Base-by-base conservation (phyloP, 2,329 filamentous ascomycete species). In the Aureobasidium subglaciale region DNA sequence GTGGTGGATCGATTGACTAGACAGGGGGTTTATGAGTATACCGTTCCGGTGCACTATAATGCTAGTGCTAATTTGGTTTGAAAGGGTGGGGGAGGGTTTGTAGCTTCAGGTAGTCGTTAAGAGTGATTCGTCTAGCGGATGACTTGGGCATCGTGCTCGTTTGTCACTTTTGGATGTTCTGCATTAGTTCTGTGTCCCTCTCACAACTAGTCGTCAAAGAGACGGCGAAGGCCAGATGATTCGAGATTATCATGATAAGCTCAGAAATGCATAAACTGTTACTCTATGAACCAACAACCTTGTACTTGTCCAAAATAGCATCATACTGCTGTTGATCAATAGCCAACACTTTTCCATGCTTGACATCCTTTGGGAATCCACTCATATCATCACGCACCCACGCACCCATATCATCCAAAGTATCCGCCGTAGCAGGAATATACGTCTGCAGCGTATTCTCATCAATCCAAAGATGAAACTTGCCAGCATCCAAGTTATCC, bases 1-100 rank as follows among this genome's bases (percentile, higher is more conserved):
- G 15, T 53, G 5, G 49, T 53, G 24, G 49, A 53, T 41, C 49
- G 49, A n/a, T 24, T 53, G 49, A 40, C 49, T n/a, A 41, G 49
- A 10, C 30, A 37, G 25, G 49, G 49, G 5, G 37, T 32, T 5
- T 53, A 53, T 16, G 37, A 41, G 16, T 53, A 53, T n/a, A 53
- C 49, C 24, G 49, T 53, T 6, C 49, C 49, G 1, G 24, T 37
- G 5, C 16, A 29, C 52, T 48, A 48, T 16, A 48, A 48, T 24
- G 43, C 43, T 25, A 48, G 43, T 48, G 43, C 43, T 16, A 48
- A 48, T 25, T 15, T 48, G 30, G 43, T 35, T 29, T 48, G 30
- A 35, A 8, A 10, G 18, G 10, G 10, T 2, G 9, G 11, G n/a
- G n/a, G n/a, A n/a, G n/a, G n/a, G n/a, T n/a, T n/a, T 25, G 5